Percentiles rank a stretch among this genome's conserved stretches.
These are phyloP conservation scores for Phytophthora pseudosyringae DNA, from an alignment of 352 stramenopile species.

Conservation along the genomic window DNA sequence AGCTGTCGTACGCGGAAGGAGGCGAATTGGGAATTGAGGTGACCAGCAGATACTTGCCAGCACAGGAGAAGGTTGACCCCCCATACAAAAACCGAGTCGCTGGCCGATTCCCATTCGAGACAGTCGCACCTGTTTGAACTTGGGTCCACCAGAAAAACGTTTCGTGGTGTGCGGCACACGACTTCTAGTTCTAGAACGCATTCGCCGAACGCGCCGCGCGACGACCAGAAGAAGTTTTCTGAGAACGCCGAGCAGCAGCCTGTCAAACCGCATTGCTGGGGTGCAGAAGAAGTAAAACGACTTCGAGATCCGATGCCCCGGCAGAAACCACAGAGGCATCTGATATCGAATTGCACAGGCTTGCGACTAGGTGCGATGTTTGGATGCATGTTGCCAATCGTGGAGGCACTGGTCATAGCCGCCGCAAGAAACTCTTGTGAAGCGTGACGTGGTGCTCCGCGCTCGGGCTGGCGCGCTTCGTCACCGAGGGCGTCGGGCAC, in stretches of 20 bases:
- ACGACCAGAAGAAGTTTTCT: slow-evolving; percentile 32
- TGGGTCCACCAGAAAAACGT: slow-evolving; percentile 18
- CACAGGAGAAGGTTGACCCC: background rate
- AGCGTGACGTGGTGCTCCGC: slow-evolving; percentile 12
- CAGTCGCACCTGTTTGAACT: slow-evolving; percentile 18
- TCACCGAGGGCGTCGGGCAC: slow-evolving; percentile 7
- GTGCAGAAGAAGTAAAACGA: background rate
- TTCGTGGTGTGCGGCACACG: slow-evolving; percentile 19
- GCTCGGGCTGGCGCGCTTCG: background rate
- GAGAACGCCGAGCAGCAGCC: background rate
- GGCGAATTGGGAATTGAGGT: slow-evolving; percentile 29
- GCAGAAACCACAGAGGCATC: background rate
- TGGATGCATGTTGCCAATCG: slow-evolving; percentile 19
- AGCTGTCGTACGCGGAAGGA: slow-evolving; percentile 23
- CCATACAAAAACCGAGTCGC: slow-evolving; percentile 18
- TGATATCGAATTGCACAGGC: background rate
- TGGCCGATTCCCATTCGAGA: slow-evolving; percentile 7
- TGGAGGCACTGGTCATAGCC: slow-evolving; percentile 6
- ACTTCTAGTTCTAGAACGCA: slow-evolving; percentile 27
- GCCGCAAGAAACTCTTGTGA: slow-evolving; percentile 19
- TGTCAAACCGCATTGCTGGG: background rate
- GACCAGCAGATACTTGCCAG: background rate
- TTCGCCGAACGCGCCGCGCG: slow-evolving; percentile 3
- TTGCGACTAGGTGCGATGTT: background rate
- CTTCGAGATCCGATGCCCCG: background rate